phyloP scores from a whole-genome alignment of 139 green algal genomes.

The Chlorella sp. region DNA sequence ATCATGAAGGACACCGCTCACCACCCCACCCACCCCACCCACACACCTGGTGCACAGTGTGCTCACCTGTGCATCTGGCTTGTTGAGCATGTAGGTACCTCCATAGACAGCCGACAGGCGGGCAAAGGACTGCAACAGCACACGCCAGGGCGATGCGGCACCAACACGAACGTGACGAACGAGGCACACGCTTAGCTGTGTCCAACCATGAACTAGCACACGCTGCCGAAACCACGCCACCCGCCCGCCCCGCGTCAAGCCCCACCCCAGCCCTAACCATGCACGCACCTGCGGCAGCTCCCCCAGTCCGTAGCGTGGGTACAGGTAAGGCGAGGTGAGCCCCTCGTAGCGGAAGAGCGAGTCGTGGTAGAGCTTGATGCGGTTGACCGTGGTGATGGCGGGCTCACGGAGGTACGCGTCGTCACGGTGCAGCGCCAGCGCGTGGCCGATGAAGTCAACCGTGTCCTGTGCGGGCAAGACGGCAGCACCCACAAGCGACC shows the following conservation, averaged over 20 bases:
- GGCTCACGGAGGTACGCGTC: conserved; percentile 47
- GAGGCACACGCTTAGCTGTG: no score
- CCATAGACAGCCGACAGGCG: conserved; percentile 93
- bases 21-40: neutral
- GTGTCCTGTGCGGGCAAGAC: no score
- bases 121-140: conserved; percentile 94
- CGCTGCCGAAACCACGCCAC: no score
- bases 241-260: no score
- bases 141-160: no score
- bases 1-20: no score
- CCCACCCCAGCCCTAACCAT: no score
- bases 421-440: conserved; percentile 23
- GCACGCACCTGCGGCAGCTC: conserved; percentile 90
- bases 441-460: conserved; percentile 90
- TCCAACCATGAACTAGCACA: no score
- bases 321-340: conserved; percentile 92
- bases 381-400: conserved; percentile 73
- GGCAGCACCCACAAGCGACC: no score
- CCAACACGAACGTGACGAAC: no score
- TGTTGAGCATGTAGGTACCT: conserved; percentile 98
- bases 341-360: conserved; percentile 88
- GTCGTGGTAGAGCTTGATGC: conserved; percentile 97
- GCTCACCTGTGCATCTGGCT: conserved; percentile 67
- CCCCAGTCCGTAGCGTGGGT: conserved; percentile 95
- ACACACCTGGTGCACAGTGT: neutral